Base-by-base conservation (phyloP, 73 alveolate species). In the Durusdinium trenchii region DNA sequence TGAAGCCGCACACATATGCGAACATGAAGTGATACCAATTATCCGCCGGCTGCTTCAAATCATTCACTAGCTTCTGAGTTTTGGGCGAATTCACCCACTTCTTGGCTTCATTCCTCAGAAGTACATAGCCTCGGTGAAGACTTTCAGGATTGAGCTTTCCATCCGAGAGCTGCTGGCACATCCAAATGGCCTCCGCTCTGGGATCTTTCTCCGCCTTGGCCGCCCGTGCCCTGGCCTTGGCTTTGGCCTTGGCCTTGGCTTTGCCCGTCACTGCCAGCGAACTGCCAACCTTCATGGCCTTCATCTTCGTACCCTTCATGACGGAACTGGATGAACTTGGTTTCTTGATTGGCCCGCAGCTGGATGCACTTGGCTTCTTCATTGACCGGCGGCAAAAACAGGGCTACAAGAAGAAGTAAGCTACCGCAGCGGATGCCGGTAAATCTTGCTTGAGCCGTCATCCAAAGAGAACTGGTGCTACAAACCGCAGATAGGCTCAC, bases 121-220 rank as follows among this genome's bases (percentile, higher is more conserved):
- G 78, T 30, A 64, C 78, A 64, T 64, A 64, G 78, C 78, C 78
- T 64, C 78, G 43, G 43, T 23, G 10, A 6, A 64, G 78, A 64
- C 36, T 23, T 64, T 64, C 78, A 6, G 78, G 78, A 6, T 64
- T 64, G 43, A 64, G 78, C 78, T 64, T 64, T 64, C 78, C 78
- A 64, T 64, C 78, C 78, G 78, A 12, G 9, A 64, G 78, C 78
- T 64, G 78, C 78, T 64, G 78, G 78, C 78, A 64, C 78, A 64
- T 64, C 78, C 78, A 64, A 64, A 64, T 23, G 78, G 78, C 78
- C 78, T 64, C 78, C 40, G 35, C 78, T 64, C 16, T 14, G 78
- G 78, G 40, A 64, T 64, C 78, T 64, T 64, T 64, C 43, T 64
- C 78, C 36, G 78, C 40, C 78, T 14, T 64, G 78, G 78, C 78